Percentiles rank a stretch among this genome's conserved stretches.
These are phyloP conservation scores for Viridothelium virens DNA, from an alignment of 495 filamentous ascomycete genomes.

Conservation along the genomic window DNA sequence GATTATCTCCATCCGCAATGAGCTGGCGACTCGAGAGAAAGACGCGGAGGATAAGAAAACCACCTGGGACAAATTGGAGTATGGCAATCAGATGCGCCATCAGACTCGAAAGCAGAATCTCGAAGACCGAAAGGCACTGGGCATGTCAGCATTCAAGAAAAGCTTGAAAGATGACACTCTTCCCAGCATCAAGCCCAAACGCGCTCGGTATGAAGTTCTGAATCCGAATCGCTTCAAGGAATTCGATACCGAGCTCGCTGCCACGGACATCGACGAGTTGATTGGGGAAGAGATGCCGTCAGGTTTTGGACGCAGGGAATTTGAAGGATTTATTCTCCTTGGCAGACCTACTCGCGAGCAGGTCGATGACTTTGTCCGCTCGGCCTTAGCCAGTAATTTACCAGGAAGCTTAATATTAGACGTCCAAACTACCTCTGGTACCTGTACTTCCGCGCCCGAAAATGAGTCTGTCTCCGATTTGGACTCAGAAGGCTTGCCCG, in stretches of 20 bases:
- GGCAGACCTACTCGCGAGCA: background rate
- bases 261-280: background rate
- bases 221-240: background rate
- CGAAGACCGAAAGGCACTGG: background rate
- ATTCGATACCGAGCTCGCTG: background rate
- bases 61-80: slow-evolving; percentile 3
- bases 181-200: background rate
- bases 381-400: no score
- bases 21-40: background rate
- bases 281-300: background rate
- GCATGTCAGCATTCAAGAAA: background rate
- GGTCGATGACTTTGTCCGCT: no score
- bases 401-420: no score
- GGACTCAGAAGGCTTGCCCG: no score
- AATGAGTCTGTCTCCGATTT: no score
- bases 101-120: background rate
- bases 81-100: background rate
- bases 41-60: background rate
- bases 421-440: no score
- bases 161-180: background rate
- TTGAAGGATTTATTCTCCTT: background rate
- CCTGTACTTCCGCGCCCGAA: no score
- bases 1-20: background rate
- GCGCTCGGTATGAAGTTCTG: background rate
- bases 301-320: background rate